Base-by-base conservation (phyloP, 148 eudicot species). In the Chenopodium quinoa region DNA sequence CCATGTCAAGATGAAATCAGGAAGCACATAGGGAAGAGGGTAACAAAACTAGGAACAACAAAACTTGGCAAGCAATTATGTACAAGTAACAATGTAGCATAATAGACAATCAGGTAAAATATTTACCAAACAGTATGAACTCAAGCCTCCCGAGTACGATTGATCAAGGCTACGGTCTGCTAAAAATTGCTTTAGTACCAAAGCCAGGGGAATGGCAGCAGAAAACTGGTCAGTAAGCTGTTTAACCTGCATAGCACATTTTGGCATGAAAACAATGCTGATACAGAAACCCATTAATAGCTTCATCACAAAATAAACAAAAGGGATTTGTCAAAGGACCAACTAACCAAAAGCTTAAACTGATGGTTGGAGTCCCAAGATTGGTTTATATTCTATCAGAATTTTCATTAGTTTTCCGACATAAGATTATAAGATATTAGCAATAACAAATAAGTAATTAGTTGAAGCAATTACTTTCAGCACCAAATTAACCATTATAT, bases 81-180 rank as follows among this genome's bases (percentile, higher is more conserved):
- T 22, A 72, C 20, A 67, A 52, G 48, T 29, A 75, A 63, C 62
- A 71, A 67, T 65, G 48, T 47, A 78, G 73, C 62, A 75, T n/a
- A 40, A 13, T 60, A 37, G 29, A 20, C 40, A 75, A 72, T 1
- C 58, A 48, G 68, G 31, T 32, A 27, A 64, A 74, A 81, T 9
- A 12, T 84, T 90, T 85, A 95, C 98, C 93, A 96, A 87, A 86
- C 99, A 96, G 80, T 96, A 96, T 69, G 99, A 96, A 89, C 97
- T 96, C 88, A 96, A 90, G 50, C 99, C 99, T 82, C 99, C 99
- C 10, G 99, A 96, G 86, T 96, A 96, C 20, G 99, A 91, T 75
- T 93, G 98, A 78, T 96, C 98, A 73, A 96, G 92, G 86, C 95
- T 92, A 77, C 99, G 98, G 83, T 93, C 99, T 73, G 99, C 93